Evolutionary conservation across 345 rosid genomes (phyloP).

Genomic region (Pugionium cornutum): DNA sequence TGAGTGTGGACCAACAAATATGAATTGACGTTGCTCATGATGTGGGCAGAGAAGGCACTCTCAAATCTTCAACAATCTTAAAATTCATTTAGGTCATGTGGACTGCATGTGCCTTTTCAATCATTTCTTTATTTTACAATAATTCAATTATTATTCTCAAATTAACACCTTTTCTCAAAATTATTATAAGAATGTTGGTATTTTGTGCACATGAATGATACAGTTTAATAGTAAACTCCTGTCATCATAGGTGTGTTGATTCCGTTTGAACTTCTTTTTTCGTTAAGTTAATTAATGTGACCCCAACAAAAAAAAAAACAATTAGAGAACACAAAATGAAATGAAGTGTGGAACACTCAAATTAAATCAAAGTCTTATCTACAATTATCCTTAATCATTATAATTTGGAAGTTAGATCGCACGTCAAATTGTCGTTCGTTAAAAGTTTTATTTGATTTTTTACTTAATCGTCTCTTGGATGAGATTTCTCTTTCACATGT

Average conservation of each 20-base stretch:
- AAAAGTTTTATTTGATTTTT: neutral
- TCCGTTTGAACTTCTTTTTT: conserved; percentile 12
- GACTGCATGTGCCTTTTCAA: conserved; percentile 34
- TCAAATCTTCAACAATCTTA: conserved; percentile 1
- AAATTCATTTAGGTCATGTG: conserved; percentile 25
- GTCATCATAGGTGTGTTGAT: conserved; percentile 15
- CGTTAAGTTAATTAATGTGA: conserved; percentile 1
- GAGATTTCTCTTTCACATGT: conserved; percentile 19
- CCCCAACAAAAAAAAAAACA: neutral
- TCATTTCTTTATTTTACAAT: conserved; percentile 9
- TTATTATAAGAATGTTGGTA: neutral
- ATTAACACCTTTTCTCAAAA: no score
- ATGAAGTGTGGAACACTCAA: neutral
- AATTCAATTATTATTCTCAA: conserved; percentile 7
- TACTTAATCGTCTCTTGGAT: conserved; percentile 12
- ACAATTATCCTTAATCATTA: conserved; percentile 16
- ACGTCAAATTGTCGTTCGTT: conserved; percentile 14
- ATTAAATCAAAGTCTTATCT: neutral
- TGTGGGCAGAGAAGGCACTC: conserved; percentile 21
- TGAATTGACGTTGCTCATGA: conserved; percentile 21
- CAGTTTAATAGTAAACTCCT: neutral
- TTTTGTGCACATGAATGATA: neutral
- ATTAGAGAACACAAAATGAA: conserved; percentile 5
- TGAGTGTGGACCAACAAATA: conserved; percentile 16
- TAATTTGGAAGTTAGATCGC: conserved; percentile 18